These are phyloP conservation scores for Lupinus albus DNA, from an alignment of 306 rosid genomes.

Conservation along the genomic window DNA sequence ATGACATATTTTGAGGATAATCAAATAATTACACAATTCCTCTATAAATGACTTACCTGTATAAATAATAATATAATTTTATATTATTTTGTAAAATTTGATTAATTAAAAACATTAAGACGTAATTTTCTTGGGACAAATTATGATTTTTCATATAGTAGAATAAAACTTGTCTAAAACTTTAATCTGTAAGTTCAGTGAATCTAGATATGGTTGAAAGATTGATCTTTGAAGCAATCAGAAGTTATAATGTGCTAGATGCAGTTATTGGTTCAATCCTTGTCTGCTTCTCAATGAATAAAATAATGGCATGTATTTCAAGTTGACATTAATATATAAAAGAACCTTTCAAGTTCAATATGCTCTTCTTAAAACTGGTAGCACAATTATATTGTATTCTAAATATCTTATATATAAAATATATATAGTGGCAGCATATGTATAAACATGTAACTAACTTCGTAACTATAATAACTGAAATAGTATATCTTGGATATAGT, in stretches of 20 bases:
- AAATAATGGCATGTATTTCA: constrained; percentile 32
- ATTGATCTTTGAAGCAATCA: constrained; percentile 42
- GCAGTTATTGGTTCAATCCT: constrained; percentile 45
- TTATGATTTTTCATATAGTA: neutral
- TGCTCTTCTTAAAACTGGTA: neutral
- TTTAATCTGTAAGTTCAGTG: constrained; percentile 42
- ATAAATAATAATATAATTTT: too few relatives aligned
- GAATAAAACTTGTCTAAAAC: neutral
- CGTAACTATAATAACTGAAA: constrained; percentile 80
- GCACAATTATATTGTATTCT: neutral
- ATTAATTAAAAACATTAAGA: too few relatives aligned
- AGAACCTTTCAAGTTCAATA: constrained; percentile 14
- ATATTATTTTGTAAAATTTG: too few relatives aligned
- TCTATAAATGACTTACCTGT: too few relatives aligned
- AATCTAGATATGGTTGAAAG: constrained; percentile 35
- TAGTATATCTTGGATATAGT: constrained; percentile 39
- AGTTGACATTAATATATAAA: constrained; percentile 33
- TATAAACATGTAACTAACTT: constrained; percentile 58
- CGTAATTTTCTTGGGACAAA: too few relatives aligned
- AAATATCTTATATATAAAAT: neutral
- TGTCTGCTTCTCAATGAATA: constrained; percentile 35
- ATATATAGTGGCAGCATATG: constrained; percentile 29
- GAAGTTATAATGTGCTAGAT: constrained; percentile 38
- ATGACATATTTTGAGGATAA: too few relatives aligned
- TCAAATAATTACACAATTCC: too few relatives aligned